These are phyloP conservation scores for Digitaria exilis DNA, from an alignment of 202 grass and related monocot species.

Conservation along the genomic window DNA sequence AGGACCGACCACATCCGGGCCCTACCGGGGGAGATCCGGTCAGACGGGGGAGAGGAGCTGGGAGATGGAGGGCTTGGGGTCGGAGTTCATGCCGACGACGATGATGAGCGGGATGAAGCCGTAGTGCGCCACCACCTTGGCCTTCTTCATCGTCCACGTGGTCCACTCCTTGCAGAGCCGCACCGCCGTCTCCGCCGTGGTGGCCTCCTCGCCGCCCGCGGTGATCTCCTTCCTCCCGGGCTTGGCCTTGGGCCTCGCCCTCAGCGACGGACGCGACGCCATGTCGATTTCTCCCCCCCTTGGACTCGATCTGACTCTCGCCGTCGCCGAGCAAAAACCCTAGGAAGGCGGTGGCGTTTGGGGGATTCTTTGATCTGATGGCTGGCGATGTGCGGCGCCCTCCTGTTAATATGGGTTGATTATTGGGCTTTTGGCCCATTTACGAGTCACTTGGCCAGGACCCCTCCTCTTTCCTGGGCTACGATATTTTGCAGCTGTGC, in stretches of 20 bases:
- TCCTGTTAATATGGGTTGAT: constrained; percentile 20
- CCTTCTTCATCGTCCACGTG: constrained; percentile 84
- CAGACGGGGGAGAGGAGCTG: constrained; percentile 74
- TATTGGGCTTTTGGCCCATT: constrained; percentile 6
- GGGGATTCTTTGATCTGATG: constrained; percentile 25
- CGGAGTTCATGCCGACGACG: constrained; percentile 78
- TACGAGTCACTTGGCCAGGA: background rate
- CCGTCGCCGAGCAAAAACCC: constrained; percentile 35
- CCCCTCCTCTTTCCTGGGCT: background rate
- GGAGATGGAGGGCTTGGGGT: constrained; percentile 62
- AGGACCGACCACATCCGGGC: constrained; percentile 32
- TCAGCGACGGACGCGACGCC: constrained; percentile 67
- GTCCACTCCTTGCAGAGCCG: constrained; percentile 72
- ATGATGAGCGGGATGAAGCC: constrained; percentile 91
- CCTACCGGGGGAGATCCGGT: constrained; percentile 6
- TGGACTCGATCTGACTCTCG: background rate
- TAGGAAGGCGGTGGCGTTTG: constrained; percentile 33
- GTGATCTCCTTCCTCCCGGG: constrained; percentile 33
- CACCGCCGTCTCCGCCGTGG: constrained; percentile 18
- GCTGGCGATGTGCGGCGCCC: background rate
- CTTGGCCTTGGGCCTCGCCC: constrained; percentile 48
- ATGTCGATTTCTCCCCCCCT: constrained; percentile 18
- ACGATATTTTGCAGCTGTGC: background rate
- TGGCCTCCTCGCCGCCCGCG: constrained; percentile 26
- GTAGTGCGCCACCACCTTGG: constrained; percentile 86